Base-by-base conservation (phyloP, 176 grass and related monocot species). In the Oryza nivara region DNA sequence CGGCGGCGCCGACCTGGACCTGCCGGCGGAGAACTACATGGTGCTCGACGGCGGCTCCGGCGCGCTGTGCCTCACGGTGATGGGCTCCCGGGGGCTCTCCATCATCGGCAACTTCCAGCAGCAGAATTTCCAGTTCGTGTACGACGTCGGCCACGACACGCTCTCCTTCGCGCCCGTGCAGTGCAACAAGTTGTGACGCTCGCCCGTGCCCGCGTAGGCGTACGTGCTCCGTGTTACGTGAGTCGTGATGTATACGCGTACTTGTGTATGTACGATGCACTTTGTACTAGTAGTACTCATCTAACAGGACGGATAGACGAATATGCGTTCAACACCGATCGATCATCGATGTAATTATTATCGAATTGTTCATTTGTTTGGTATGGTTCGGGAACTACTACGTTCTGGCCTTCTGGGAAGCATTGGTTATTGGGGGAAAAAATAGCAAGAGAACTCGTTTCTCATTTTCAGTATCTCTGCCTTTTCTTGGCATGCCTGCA, bases 81-180 rank as follows among this genome's bases (percentile, higher is more conserved):
- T 80, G 83, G 74, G 76, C 28, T 88, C 88, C 0, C 15, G 26
- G 34, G 75, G 90, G 0, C 80, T 92, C 15, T 94, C 92, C 38
- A 94, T 94, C 74, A 73, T 97, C 43, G 92, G 95, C 10, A 97
- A 94, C 75, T 91, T 90, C 81, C 95, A 94, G 88, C 95, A 97
- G 86, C 88, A 97, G 81, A 94, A 97, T 83, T 86, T 94, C 84
- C 92, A 97, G 61, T 85, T 97, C 76, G 64, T 97, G 38, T 97
- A 97, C 87, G 86, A 97, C 88, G 67, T 91, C 16, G 81, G 9
- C 3, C 73, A 43, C 0, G 72, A 84, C n/a, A 92, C 79, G 80
- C 80, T 97, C 13, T 89, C 90, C 6, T 97, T 97, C 78, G 83
- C 89, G 70, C 88, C 95, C 66, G 77, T 81, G 44, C 81, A 89